Evolutionary conservation across 75 land plant genomes (phyloP), one percentile per base, ranked within the genome.

Genomic region (Sequoia sempervirens): DNA sequence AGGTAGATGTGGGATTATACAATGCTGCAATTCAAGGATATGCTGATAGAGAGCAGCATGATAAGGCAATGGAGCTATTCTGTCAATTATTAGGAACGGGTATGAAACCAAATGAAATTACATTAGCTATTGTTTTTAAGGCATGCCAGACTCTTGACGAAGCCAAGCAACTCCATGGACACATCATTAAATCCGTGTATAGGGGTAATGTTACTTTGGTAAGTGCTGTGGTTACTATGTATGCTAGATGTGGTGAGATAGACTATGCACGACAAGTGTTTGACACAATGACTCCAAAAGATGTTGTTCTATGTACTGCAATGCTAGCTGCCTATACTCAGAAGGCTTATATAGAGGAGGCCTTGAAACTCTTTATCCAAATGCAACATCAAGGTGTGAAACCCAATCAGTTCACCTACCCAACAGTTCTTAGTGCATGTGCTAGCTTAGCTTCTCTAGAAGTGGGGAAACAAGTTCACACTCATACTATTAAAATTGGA

Each of bases 11-110:
- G 32, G 86, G 84, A 26, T 90, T 87, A 28, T 90, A 85, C 85
- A 88, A 86, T 47, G 81, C 84, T 8, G 75, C 84, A 28, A 86
- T 86, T 74, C 45, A 50, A 52, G 85, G 87, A 56, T 88, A 84
- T 76, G 85, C 83, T 14, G 38, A 80, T 18, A 83, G 86, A 50
- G 84, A 87, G 26, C 15, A 86, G 41, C 69, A 87, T 18, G 61
- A 75, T 40, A 30, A 80, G 40, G 89, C 91, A 53, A 38, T 89
- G 14, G 30, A 68, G 32, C 85, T 87, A 15, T 89, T 85, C 58
- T 75, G 43, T 75, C 43, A 56, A 66, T 14, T 32, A 53, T 80
- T 37, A 64, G n/a, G 56, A 43, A 47, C 15, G n/a, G 84, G 84
- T 30, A n/a, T 83, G 84, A 28, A 72, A 46, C 80, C 84, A 26